Evolutionary conservation across 768 basidiomycete species (phyloP).

Genomic region (Pholiota conissans): DNA sequence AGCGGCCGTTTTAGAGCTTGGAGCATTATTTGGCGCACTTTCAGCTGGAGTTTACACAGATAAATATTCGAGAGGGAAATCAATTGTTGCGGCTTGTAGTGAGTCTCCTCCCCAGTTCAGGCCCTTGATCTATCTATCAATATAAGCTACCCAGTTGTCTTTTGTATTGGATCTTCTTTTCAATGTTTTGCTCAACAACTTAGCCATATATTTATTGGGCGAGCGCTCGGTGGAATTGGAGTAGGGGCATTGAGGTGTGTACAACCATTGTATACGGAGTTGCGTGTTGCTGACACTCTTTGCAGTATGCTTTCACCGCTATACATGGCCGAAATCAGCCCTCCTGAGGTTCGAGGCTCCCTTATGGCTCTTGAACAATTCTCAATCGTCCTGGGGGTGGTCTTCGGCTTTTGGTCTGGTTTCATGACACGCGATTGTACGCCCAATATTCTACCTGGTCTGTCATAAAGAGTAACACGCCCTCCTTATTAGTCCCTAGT

Average conservation of each 20-base stretch:
- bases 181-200: conserved; percentile 64
- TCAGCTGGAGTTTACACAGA: conserved; percentile 69
- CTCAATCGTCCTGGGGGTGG: conserved; percentile 79
- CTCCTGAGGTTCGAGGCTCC: conserved; percentile 78
- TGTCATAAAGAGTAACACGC: background rate
- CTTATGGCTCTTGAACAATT: conserved; percentile 80
- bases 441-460: conserved; percentile 18
- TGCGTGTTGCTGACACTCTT: conserved; percentile 5
- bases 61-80: conserved; percentile 60
- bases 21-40: conserved; percentile 76
- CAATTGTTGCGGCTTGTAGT: conserved; percentile 73
- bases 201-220: conserved; percentile 60
- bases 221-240: conserved; percentile 76
- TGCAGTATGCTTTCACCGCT: conserved; percentile 74
- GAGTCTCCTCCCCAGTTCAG: conserved; percentile 19
- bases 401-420: conserved; percentile 82
- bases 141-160: conserved; percentile 45
- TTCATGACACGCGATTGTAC: conserved; percentile 67
- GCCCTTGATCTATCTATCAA: background rate
- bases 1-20: conserved; percentile 81
- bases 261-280: conserved; percentile 4
- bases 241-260: conserved; percentile 72
- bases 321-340: conserved; percentile 84
- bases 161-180: conserved; percentile 70
- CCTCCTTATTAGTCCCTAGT: conserved; percentile 44